phyloP scores from a whole-genome alignment of 2,329 filamentous ascomycete species.

The Helminthosporium solani region DNA sequence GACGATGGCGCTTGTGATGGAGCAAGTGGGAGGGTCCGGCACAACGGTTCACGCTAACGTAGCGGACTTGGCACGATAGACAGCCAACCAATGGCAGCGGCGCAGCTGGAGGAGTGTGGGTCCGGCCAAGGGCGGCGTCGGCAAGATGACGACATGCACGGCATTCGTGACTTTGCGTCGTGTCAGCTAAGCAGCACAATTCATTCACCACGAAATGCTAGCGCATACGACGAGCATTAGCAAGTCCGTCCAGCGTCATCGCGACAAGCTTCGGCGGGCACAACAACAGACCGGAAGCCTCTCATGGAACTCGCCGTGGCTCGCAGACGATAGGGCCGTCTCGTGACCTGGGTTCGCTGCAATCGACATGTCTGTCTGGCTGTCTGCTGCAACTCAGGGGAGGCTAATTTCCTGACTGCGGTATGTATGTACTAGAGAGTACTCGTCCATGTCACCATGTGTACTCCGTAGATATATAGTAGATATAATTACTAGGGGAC shows the following conservation, averaged over 20 bases:
- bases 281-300: no score
- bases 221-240: neutral
- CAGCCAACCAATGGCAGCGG: neutral
- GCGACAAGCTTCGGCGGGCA: neutral
- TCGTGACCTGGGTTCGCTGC: no score
- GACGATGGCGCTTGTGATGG: conserved; percentile 6
- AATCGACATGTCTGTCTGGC: no score
- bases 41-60: neutral
- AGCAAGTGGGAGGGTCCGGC: neutral
- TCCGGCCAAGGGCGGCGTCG: neutral
- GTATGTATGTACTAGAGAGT: no score
- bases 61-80: neutral
- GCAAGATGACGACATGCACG: conserved; percentile 1
- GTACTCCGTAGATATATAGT: no score
- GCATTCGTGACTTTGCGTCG: neutral
- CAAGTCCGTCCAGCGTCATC: neutral
- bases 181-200: neutral
- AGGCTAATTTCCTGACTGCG: no score
- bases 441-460: no score
- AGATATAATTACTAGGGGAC: no score
- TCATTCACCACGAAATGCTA: neutral
- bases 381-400: no score
- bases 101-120: neutral
- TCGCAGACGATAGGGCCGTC: no score
- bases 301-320: no score